Base-by-base conservation (phyloP, 2,329 filamentous ascomycete genomes). In the Fusarium agapanthi region DNA sequence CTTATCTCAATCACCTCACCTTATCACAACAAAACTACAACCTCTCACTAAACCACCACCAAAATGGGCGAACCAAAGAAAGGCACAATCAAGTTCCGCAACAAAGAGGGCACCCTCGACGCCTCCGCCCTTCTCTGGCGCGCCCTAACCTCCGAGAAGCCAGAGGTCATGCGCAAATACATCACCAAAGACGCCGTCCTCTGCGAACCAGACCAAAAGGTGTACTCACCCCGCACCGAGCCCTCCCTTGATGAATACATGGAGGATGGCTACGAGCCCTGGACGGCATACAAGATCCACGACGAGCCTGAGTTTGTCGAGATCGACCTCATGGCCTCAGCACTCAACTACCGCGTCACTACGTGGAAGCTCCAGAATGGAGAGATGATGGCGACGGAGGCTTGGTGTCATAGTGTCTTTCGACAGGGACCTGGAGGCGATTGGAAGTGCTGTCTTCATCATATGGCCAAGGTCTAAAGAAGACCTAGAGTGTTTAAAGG, bases 301-400 rank as follows among this genome's bases (percentile, higher is more conserved):
- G 79, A 74, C 65, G 80, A 81, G 37, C 79, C 78, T 5, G 78
- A 81, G 53, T 81, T 81, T 51, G 80, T 81, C 61, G 80, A 81
- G 77, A 78, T 81, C n/a, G 80, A 81, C 68, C 73, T 81, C 77
- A 81, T 81, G 80, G 77, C 75, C 66, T 76, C 78, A 12, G 75
- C 76, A 6, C 69, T 81, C 34, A 76, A 73, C 12, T 81, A 81
- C 67, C 71, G 75, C 28, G 79, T 81, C 37, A 81, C 80, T 24
- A 75, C 78, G 4, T 81, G 79, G 79, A 76, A 75, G 61, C 73
- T 81, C 6, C 41, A 47, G 51, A 65, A 75, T 10, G 75, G 74
- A n/a, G 67, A 81, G 73, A 79, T 81, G 72, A 62, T 74, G 11
- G 79, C 79, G 10, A 81, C 79, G 9, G 80, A 81, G 69, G 80